These are phyloP conservation scores for Xylaria sp. DNA, from an alignment of 2,329 filamentous ascomycete genomes.

Conservation along the genomic window DNA sequence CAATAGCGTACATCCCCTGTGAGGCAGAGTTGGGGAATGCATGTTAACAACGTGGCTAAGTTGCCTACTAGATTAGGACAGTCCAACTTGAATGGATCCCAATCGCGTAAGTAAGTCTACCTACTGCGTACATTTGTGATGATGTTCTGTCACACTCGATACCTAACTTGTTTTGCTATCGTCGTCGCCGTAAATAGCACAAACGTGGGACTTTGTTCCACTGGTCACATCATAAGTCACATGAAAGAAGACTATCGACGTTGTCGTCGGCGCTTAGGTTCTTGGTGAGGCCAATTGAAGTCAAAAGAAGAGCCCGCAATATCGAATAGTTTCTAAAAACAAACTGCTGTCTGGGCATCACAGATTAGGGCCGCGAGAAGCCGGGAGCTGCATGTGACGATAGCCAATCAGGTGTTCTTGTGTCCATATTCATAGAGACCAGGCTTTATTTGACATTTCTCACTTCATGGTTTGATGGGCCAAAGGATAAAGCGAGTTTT, in stretches of 20 bases:
- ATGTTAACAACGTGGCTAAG: conserved; percentile 27
- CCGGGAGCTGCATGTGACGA: conserved; percentile 1
- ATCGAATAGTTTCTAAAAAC: conserved; percentile 21
- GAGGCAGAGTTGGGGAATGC: conserved; percentile 18
- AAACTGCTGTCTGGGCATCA: conserved; percentile 14
- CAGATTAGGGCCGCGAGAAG: conserved; percentile 2
- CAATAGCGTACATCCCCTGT: conserved; percentile 1
- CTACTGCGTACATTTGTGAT: conserved; percentile 1
- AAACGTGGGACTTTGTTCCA: conserved; percentile 24
- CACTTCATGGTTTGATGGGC: not conserved
- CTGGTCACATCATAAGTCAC: conserved; percentile 31
- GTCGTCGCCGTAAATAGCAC: conserved; percentile 21
- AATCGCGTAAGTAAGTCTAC: not conserved
- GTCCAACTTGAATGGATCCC: not conserved
- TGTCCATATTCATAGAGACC: not conserved
- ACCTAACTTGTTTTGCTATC: not conserved
- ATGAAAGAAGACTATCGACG: conserved; percentile 33
- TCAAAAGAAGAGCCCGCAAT: conserved; percentile 20
- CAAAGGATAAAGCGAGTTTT: not conserved
- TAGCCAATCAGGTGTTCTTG: not conserved
- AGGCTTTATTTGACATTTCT: not conserved
- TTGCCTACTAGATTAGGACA: conserved; percentile 6
- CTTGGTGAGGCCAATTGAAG: conserved; percentile 33
- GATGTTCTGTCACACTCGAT: conserved; percentile 22
- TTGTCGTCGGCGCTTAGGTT: conserved; percentile 38